A percentile compares a stretch with the other conserved stretches of the same genome.
Evolutionary conservation across 257 asterid genomes (phyloP).

Genomic region (Verbena officinalis): DNA sequence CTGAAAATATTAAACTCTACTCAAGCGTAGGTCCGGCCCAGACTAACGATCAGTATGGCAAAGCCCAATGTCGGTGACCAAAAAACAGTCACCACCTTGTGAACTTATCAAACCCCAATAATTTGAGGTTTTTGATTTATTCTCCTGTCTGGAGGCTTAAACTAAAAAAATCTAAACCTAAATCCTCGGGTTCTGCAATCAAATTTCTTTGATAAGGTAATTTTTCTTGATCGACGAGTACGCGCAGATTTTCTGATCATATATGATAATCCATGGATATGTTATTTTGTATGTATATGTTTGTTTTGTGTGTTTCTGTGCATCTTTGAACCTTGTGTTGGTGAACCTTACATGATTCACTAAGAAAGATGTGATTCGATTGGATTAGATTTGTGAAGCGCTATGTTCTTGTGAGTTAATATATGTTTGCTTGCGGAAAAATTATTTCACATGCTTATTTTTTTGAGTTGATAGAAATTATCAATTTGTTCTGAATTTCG

Average conservation of each 20-base stretch:
- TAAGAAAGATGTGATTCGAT: no score
- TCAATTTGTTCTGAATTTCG: neutral
- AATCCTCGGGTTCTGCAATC: conserved; percentile 18
- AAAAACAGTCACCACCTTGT: neutral
- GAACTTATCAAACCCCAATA: conserved; percentile 3
- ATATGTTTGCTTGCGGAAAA: neutral
- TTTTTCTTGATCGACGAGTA: no score
- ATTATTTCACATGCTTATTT: neutral
- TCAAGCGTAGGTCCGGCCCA: conserved; percentile 6
- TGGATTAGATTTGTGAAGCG: no score
- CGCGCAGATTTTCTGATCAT: no score
- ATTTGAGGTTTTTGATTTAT: neutral
- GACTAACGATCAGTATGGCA: conserved; percentile 6
- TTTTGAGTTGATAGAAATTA: neutral
- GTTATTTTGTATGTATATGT: no score
- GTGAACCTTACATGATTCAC: no score
- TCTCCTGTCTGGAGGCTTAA: neutral
- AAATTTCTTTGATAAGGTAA: no score
- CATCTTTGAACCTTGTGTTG: no score
- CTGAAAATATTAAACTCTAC: neutral
- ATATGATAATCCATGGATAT: no score
- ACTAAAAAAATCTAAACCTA: conserved; percentile 20
- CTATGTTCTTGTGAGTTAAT: no score
- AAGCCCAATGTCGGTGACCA: conserved; percentile 21
- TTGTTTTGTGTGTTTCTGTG: no score